Base-by-base conservation (phyloP, 2,329 filamentous ascomycete genomes). In the Colletotrichum sp. region DNA sequence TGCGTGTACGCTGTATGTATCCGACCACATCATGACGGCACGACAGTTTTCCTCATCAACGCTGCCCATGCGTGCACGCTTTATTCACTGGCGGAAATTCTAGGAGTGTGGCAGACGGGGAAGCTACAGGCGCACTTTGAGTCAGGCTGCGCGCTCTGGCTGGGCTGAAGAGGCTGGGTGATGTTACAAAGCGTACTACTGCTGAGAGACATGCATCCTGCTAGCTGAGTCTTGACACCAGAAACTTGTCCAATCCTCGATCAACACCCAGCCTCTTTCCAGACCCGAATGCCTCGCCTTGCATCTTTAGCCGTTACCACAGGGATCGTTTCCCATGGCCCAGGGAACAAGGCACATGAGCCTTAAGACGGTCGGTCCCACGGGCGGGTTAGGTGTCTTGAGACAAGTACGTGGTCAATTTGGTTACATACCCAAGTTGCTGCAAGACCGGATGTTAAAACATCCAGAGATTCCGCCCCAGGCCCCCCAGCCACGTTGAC, bases 211-310 rank as follows among this genome's bases (percentile, higher is more conserved):
- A 73, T 61, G 67, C 54, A 33, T 51, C 12, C 4, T 21, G 24
- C 27, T 63, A 29, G n/a, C 31, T 59, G 6, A 15, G 13, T 18
- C 15, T 4, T 16, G 24, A 43, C 21, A 24, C n/a, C 27, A 61
- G 51, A 63, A 73, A 73, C 59, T 24, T 63, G 36, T 27, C 70
- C 59, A 73, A 70, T 66, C 36, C n/a, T 54, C 54, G 36, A 54
- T 15, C 15, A 18, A 57, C 9, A 59, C 34, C 61, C 34, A 54
- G 36, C 69, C 47, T 27, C 69, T 34, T 51, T 18, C 47, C 8
- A 21, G 29, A 18, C 31, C 9, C 24, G 2, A 47, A 47, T 47
- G 18, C 38, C 38, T 47, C 36, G 36, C 38, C 66, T 21, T 38
- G 54, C 58, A 31, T 69, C 12, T 63, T 51, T 58, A 70, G 59